Evolutionary conservation across 352 stramenopile species (phyloP).

Genomic region (Phytophthora quininea): DNA sequence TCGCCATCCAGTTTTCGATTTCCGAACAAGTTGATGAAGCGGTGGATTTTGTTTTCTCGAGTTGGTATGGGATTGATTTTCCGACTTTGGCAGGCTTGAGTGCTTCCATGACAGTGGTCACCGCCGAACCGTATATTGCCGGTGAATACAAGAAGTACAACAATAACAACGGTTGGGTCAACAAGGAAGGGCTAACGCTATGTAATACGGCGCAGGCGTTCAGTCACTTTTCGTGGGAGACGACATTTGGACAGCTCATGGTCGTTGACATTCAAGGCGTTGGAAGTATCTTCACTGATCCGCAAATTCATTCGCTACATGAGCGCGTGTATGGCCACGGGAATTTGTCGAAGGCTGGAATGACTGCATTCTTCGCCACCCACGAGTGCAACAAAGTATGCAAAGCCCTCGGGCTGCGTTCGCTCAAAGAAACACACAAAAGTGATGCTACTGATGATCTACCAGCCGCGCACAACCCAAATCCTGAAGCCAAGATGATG

Average conservation of each 20-base stretch:
- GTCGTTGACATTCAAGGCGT: conserved; percentile 51
- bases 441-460: neutral
- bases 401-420: conserved; percentile 18
- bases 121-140: conserved; percentile 43
- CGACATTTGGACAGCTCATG: conserved; percentile 41
- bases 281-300: conserved; percentile 48
- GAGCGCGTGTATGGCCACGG: conserved; percentile 25
- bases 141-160: conserved; percentile 59
- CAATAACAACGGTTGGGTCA: conserved; percentile 47
- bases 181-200: conserved; percentile 5
- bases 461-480: neutral
- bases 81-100: conserved; percentile 10
- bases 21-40: conserved; percentile 24
- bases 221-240: conserved; percentile 50
- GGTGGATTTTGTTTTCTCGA: conserved; percentile 55
- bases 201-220: conserved; percentile 45
- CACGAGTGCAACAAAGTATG: conserved; percentile 46
- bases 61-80: conserved; percentile 47
- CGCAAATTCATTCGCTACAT: conserved; percentile 45
- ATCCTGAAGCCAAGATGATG: conserved; percentile 9
- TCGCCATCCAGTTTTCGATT: conserved; percentile 41
- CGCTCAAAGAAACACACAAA: conserved; percentile 11
- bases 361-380: conserved; percentile 43
- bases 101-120: conserved; percentile 34
- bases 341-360: conserved; percentile 34